phyloP scores from a whole-genome alignment of 2,329 filamentous ascomycete species.

The Trichophyton simii region DNA sequence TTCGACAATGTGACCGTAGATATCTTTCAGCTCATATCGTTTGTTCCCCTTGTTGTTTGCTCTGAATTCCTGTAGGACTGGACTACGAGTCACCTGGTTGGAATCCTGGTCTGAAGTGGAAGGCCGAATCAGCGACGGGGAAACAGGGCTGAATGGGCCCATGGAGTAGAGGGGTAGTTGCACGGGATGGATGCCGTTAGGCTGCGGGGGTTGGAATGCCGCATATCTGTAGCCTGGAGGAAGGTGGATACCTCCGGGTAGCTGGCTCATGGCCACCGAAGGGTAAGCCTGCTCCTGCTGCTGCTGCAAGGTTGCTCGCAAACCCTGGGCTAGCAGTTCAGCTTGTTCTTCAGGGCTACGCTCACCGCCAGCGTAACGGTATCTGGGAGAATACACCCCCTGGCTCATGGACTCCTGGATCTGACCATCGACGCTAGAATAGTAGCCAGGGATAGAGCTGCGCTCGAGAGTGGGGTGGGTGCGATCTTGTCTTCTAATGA shows the following conservation, averaged over 20 bases:
- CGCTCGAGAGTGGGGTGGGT: background rate
- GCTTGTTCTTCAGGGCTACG: conserved; percentile 30
- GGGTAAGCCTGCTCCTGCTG: conserved; percentile 9
- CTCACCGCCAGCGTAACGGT: background rate
- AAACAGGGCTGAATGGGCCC: conserved; percentile 13
- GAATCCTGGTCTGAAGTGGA: conserved; percentile 46
- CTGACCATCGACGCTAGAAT: conserved; percentile 22
- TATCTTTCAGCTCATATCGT: conserved; percentile 69
- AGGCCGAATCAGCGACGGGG: conserved; percentile 26
- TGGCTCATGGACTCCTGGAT: background rate
- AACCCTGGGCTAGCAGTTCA: conserved; percentile 37
- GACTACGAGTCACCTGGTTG: conserved; percentile 53
- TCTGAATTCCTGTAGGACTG: conserved; percentile 67
- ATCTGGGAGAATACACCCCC: conserved; percentile 30
- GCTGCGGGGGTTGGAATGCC: conserved; percentile 20
- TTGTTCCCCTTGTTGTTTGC: conserved; percentile 57
- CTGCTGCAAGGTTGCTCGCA: conserved; percentile 37
- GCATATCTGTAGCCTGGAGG: conserved; percentile 23
- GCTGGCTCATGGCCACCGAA: background rate
- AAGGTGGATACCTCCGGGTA: background rate
- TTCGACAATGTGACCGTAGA: conserved; percentile 77
- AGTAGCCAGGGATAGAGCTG: background rate
- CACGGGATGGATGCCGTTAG: conserved; percentile 20
- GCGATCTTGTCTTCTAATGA: background rate
- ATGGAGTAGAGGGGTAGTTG: background rate